A percentile compares a stretch with the other conserved stretches of the same genome.
Conservation (phyloP, 768 basidiomycete genomes). For the Kwoniella botswanensis region DNA sequence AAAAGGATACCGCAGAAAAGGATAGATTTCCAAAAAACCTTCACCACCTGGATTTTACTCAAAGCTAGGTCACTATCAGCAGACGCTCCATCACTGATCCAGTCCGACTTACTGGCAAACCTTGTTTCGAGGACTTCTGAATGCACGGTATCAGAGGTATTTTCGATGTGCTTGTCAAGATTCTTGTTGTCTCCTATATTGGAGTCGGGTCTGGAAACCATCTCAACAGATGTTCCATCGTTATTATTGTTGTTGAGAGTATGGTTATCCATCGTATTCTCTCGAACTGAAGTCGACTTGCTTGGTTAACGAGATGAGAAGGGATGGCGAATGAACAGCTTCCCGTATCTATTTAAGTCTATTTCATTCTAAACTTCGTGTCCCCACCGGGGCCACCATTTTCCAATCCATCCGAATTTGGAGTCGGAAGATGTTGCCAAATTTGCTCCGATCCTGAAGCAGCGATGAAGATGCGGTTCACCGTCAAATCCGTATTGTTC, state of each 20-base stretch:
- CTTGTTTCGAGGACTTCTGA: slow-evolving; percentile 26
- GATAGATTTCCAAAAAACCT: slow-evolving; percentile 31
- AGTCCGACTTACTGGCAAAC: slow-evolving; percentile 24
- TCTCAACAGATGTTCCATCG: background rate
- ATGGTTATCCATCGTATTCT: background rate
- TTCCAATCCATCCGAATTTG: too few species aligned
- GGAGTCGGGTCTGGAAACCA: background rate
- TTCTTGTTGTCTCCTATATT: background rate
- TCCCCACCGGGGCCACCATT: too few species aligned
- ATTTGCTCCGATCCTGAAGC: too few species aligned
- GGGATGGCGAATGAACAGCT: background rate
- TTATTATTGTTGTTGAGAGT: background rate
- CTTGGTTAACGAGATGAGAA: background rate
- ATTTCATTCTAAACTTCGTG: too few species aligned
- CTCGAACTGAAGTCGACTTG: too few species aligned
- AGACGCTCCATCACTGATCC: background rate
- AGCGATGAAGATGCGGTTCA: too few species aligned
- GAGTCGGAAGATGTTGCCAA: too few species aligned
- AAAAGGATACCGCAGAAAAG: slow-evolving; percentile 28
- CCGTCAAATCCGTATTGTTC: too few species aligned
- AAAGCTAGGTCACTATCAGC: slow-evolving; percentile 11
- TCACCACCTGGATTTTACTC: background rate
- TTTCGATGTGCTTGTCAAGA: slow-evolving; percentile 1
- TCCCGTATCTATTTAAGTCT: too few species aligned
- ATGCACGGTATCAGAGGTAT: background rate